Conservation (phyloP, 2,329 filamentous ascomycete species). For the Apiospora rasikravindrae region DNA sequence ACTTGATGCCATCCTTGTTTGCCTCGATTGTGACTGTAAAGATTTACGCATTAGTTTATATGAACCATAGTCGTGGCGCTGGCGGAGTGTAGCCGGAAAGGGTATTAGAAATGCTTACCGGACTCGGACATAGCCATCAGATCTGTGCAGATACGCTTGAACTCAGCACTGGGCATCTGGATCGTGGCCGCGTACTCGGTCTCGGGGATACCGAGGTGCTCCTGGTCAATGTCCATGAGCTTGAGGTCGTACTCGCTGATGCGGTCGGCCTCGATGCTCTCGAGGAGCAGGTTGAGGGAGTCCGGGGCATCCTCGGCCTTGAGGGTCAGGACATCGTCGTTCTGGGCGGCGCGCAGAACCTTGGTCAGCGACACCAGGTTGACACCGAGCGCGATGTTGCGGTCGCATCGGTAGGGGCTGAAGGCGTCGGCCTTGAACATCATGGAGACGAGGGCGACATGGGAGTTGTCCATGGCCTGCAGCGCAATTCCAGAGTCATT, state of each 20-base stretch:
- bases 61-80: conserved; percentile 18
- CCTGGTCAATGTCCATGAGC: conserved; percentile 99
- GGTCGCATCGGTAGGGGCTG: conserved; percentile 95
- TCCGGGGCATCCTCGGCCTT: conserved; percentile 98
- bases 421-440: conserved; percentile 96
- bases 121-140: conserved; percentile 92
- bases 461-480: conserved; percentile 99
- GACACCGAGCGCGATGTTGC: conserved; percentile 97
- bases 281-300: conserved; percentile 93
- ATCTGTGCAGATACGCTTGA: conserved; percentile 94
- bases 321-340: conserved; percentile 90
- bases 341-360: conserved; percentile 91
- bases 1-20: conserved; percentile 96
- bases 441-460: conserved; percentile 99
- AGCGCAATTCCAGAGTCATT: conserved; percentile 99
- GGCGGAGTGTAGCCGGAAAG: neutral
- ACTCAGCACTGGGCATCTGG: conserved; percentile 85
- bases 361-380: conserved; percentile 97
- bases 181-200: conserved; percentile 97
- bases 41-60: neutral
- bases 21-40: conserved; percentile 87
- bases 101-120: conserved; percentile 61
- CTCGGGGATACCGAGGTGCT: conserved; percentile 97
- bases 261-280: conserved; percentile 85
- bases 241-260: conserved; percentile 99